Evolutionary conservation across 2,329 filamentous ascomycete genomes (phyloP).

Genomic region (Fusarium sp.): DNA sequence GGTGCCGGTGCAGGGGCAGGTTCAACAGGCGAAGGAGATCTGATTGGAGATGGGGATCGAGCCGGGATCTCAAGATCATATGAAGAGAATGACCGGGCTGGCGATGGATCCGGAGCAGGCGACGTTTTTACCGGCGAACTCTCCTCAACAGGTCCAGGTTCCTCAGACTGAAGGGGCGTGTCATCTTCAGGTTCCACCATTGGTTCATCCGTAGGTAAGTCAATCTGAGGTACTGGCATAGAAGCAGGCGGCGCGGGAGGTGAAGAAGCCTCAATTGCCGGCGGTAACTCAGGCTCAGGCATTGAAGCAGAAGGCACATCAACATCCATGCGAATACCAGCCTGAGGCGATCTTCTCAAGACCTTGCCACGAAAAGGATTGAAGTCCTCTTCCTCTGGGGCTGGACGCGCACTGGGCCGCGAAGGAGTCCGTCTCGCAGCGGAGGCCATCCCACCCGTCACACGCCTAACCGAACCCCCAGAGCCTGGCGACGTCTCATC

Average conservation of each 20-base stretch:
- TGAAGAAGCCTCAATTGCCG: conserved; percentile 6
- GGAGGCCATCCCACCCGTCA: conserved; percentile 52
- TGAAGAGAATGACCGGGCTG: conserved; percentile 20
- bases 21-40: conserved; percentile 2
- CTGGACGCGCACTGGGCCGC: conserved; percentile 61
- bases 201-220: not conserved
- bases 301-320: conserved; percentile 33
- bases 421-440: conserved; percentile 58
- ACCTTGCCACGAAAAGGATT: conserved; percentile 51
- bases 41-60: not conserved
- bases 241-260: conserved; percentile 21
- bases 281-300: conserved; percentile 30
- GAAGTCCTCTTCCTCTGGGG: conserved; percentile 47
- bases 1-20: not conserved
- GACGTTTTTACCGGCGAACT: conserved; percentile 6
- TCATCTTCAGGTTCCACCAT: conserved; percentile 1
- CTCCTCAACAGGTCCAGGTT: not conserved
- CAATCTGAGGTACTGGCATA: conserved; percentile 22
- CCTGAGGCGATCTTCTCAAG: conserved; percentile 49
- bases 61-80: conserved; percentile 10
- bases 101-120: conserved; percentile 9
- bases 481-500: conserved; percentile 29
- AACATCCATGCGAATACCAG: conserved; percentile 44
- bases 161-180: conserved; percentile 3
- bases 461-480: conserved; percentile 32